Base-by-base conservation (phyloP, 257 asterid genomes). In the Fraxinus quadrangulata region DNA sequence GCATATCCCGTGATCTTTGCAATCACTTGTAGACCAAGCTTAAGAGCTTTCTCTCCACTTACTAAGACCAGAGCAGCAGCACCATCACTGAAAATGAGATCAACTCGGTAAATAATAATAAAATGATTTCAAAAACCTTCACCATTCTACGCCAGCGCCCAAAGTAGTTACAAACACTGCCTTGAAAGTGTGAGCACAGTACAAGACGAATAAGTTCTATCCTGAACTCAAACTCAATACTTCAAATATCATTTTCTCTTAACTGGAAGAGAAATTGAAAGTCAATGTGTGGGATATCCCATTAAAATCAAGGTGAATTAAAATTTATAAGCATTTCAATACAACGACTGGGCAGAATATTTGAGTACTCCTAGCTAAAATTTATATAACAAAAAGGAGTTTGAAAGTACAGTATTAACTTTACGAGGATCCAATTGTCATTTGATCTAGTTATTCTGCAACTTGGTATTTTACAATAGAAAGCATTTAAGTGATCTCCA, bases 51-150 rank as follows among this genome's bases (percentile, higher is more conserved):
- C 82, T 89, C 91, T 79, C 99, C 99, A 78, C 99, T 93, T 39
- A 93, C 99, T 80, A 96, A 89, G 81, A 96, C 96, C 80, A 96
- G 85, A 76, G 99, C 99, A 2, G 99, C 99, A 72, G 98, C 98
- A 74, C 99, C 99, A 81, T 96, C 99, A 56, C 99, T 96, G 96
- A 70, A 79, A 74, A 79, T 28, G 31, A 73, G 74, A 73, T 71
- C 72, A 56, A 71, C 70, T 79, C 59, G 49, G 24, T 63, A 63
- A 63, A 23, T 12, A 63, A 26, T 76, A 39, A 69, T 84, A 76
- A 76, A 84, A 65, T 39, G 66, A 56, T 16, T 12, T 39, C 69
- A 11, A 19, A 56, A 56, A 56, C 26, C 23, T 78, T 14, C 26
- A 33, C 14, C 67, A 68, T 56, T 2, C 34, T 61, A 67, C 56